Evolutionary conservation across 352 stramenopile species (phyloP), one percentile per base, ranked within the genome.

Genomic region (Pythium myriotylum): DNA sequence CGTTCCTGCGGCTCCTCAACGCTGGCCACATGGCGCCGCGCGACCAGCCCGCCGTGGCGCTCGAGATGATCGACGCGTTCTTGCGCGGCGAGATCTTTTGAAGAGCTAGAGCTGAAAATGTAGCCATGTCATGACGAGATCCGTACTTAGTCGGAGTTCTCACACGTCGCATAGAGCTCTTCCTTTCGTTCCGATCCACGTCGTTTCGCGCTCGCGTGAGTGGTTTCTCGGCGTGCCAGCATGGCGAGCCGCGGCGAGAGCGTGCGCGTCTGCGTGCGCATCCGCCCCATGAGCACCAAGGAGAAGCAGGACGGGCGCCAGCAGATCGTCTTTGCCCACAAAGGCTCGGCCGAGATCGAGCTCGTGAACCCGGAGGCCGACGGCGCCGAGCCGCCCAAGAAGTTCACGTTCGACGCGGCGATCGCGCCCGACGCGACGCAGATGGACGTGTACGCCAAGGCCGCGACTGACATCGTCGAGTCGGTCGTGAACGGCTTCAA

Each of bases 401-500:
- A 83, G 29, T 99, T 99, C 70, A 97, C 95, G 42, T 98, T 98
- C 54, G 96, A 99, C 72, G 88, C 92, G 3, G 92, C 98, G 0
- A 98, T 98, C 62, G 87, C 80, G 20, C 63, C 72, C 17, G 76
- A 84, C 35, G 86, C 76, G 40, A 77, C 87, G 32, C 95, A 98
- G 70, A 73, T 91, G 65, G 74, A 96, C 49, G 91, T 98, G 27
- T 98, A 98, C 74, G 83, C 96, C 47, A 74, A 86, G 32, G 91
- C 86, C 35, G 91, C 91, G 32, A 92, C 91, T 13, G 87, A 94
- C 35, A 87, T 98, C 47, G 90, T 98, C 27, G 86, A 98, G 61
- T 95, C 88, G 12, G 91, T 98, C 39, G 76, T 97, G 43, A 88
- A 98, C 54, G 95, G 96, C 48, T 99, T 97, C 74, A 99, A 99